Conservation (phyloP, 129 eudicot genomes). For the Chrysanthemum lavandulifolium region DNA sequence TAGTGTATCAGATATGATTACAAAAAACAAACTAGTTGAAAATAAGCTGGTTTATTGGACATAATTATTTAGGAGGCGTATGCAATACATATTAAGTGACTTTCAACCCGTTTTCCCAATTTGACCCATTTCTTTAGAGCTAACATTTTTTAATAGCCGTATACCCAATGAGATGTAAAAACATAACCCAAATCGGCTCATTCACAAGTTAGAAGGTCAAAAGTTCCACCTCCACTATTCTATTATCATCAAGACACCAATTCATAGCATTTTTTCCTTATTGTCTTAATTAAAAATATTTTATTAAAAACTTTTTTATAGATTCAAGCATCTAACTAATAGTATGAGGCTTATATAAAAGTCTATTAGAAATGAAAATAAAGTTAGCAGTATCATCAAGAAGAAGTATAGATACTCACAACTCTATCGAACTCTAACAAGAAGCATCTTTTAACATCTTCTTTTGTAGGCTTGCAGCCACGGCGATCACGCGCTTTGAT, state of each 20-base stretch:
- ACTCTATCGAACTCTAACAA: too few relatives aligned
- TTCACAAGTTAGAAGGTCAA: too few relatives aligned
- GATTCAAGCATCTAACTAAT: neutral
- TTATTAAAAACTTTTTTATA: neutral
- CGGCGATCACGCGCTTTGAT: too few relatives aligned
- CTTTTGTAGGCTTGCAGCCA: too few relatives aligned
- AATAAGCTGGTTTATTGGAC: neutral
- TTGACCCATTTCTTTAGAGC: neutral
- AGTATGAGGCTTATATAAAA: neutral
- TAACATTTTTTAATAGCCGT: neutral
- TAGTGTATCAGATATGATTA: neutral
- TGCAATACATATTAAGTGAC: neutral
- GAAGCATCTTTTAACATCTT: too few relatives aligned
- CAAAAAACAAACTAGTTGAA: neutral
- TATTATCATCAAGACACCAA: constrained; percentile 13
- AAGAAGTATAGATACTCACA: too few relatives aligned
- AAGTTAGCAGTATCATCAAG: too few relatives aligned
- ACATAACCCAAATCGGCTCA: too few relatives aligned
- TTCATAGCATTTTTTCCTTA: neutral
- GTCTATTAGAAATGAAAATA: too few relatives aligned
- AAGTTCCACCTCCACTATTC: too few relatives aligned
- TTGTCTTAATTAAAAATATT: neutral
- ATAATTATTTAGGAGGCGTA: neutral
- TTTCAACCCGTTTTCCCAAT: neutral
- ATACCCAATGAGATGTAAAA: neutral